Percentiles rank a stretch among this genome's conserved stretches.
These are phyloP conservation scores for Blastocystis sp. DNA, from an alignment of 352 stramenopile genomes.

Conservation along the genomic window DNA sequence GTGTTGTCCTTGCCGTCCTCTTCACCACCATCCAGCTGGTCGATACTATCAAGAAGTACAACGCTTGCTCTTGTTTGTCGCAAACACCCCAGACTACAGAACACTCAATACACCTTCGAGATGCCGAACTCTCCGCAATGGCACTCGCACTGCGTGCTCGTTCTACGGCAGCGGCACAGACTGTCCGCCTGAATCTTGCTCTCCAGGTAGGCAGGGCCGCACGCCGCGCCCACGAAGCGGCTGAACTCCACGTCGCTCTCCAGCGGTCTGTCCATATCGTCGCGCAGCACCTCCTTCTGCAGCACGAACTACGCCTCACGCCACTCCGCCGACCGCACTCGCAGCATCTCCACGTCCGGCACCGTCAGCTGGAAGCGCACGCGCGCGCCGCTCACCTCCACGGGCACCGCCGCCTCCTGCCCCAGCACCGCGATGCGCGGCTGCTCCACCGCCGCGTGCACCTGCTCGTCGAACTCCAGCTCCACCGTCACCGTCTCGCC, in stretches of 20 bases:
- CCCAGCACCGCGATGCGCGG: too few relatives aligned
- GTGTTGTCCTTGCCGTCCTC: constrained; percentile 9
- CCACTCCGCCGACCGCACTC: too few relatives aligned
- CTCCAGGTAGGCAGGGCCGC: constrained; percentile 24
- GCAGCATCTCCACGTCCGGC: too few relatives aligned
- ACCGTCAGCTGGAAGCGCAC: too few relatives aligned
- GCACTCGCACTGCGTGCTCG: constrained; percentile 28
- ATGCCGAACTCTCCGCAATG: constrained; percentile 13
- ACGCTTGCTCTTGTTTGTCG: too few relatives aligned
- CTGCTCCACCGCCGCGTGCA: neutral
- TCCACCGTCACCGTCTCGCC: neutral
- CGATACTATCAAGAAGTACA: too few relatives aligned
- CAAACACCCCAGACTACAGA: neutral
- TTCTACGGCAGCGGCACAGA: constrained; percentile 46
- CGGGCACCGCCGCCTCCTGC: neutral
- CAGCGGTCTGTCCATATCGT: constrained; percentile 18
- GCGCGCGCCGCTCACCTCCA: neutral
- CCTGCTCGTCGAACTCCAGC: neutral
- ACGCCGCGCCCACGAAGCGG: neutral
- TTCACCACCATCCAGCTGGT: neutral
- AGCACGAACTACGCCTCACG: neutral
- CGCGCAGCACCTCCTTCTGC: constrained; percentile 1
- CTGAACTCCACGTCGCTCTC: neutral
- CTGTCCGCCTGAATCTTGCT: neutral
- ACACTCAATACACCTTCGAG: constrained; percentile 31